These are phyloP conservation scores for Raphanus raphanistrum DNA, from an alignment of 345 rosid genomes.

Conservation along the genomic window DNA sequence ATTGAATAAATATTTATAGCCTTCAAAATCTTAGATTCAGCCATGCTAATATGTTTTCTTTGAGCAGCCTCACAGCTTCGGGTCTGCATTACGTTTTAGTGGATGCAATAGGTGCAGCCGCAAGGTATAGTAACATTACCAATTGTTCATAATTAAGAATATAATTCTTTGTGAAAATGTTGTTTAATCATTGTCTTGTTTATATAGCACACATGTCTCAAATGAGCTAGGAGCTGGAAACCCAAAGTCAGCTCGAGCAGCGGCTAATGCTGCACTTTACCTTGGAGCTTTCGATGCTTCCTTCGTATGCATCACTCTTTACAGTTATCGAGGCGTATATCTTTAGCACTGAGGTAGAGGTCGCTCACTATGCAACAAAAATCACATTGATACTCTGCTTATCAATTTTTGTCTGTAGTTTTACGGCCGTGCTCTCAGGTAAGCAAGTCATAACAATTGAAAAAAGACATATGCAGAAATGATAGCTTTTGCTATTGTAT, in stretches of 20 bases:
- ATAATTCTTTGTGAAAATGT: neutral
- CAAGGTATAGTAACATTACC: conserved; percentile 43
- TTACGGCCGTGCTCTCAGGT: conserved; percentile 46
- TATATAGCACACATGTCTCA: conserved; percentile 49
- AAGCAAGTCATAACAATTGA: neutral
- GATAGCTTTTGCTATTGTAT: neutral
- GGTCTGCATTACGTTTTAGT: conserved; percentile 44
- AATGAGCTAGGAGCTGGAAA: conserved; percentile 56
- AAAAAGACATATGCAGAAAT: neutral
- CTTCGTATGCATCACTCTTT: conserved; percentile 37
- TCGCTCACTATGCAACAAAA: conserved; percentile 41
- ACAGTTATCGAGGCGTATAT: conserved; percentile 38
- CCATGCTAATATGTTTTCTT: neutral
- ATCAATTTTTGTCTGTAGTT: conserved; percentile 37
- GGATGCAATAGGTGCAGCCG: conserved; percentile 53
- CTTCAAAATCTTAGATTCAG: too few species aligned
- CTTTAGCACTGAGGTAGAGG: conserved; percentile 40
- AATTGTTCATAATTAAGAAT: neutral
- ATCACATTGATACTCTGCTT: conserved; percentile 36
- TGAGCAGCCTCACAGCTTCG: conserved; percentile 44
- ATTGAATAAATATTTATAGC: too few species aligned
- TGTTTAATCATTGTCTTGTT: neutral
- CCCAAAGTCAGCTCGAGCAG: conserved; percentile 44
- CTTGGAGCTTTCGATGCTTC: conserved; percentile 34
- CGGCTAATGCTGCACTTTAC: conserved; percentile 28